Evolutionary conservation across 176 grass and related monocot species (phyloP), one percentile per base, ranked within the genome.

Genomic region (Poa annua): DNA sequence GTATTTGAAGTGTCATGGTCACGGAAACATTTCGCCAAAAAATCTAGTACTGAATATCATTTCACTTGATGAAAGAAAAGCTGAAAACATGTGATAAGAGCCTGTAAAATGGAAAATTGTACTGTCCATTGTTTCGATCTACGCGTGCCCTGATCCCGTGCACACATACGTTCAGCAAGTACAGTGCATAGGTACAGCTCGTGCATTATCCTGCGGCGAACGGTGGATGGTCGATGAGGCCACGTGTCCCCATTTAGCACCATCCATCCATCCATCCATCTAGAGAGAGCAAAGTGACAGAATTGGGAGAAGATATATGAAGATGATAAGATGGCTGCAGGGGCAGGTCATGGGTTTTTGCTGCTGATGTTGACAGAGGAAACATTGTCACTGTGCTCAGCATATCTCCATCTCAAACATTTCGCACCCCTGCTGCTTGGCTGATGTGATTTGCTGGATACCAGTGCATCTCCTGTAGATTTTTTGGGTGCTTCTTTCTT

Each of bases 151-250:
- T 19, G 49, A 24, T 64, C 21, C 45, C 47, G 54, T 66, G 32
- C 48, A 64, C 17, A 21, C 32, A 69, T 48, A 70, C 33, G 15
- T 29, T 29, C 62, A 17, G 26, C 29, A 6, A 53, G 11, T 13
- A 9, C 32, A 61, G 24, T 13, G 6, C 32, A 77, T 0, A 8
- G 4, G 7, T 17, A 22, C 26, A 49, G 11, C 0, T 6, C 49
- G 21, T 3, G 11, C 50, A 50, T 80, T 81, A 81, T 85, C 82
- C 71, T 51, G 35, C 47, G 60, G 32, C 39, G 32, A 75, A 90
- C 59, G 80, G 74, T 83, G 75, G 88, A 90, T 86, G 84, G 59
- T 39, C 7, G 21, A 79, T 52, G 21, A 54, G 80, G 81, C 88
- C 88, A 83, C 86, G 88, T 79, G 88, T 83, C 67, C 36, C 14